Conservation (phyloP, 225 moss, liverwort and hornwort genomes). For the Asterella californica region DNA sequence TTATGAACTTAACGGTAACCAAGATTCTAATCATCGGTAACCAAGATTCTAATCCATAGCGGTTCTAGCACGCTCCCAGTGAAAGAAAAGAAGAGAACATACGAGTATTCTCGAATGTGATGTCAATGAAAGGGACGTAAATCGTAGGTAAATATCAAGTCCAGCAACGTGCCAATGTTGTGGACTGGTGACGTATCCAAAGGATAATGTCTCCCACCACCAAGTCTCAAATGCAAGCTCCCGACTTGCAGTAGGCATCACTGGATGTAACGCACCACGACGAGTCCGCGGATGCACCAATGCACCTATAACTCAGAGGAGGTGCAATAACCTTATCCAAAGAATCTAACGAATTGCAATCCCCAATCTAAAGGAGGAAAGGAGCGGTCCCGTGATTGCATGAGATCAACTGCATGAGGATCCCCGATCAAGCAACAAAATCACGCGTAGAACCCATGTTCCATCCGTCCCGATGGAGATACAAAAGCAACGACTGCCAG, state of each 20-base stretch:
- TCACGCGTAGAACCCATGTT: too few species aligned
- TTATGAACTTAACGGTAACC: background rate
- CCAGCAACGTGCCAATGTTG: background rate
- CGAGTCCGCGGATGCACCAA: background rate
- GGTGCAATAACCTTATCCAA: background rate
- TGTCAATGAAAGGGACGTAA: background rate
- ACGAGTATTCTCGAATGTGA: background rate
- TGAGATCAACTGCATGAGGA: background rate
- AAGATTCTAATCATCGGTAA: background rate
- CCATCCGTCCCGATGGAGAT: too few species aligned
- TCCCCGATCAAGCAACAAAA: background rate
- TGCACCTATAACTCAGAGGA: background rate
- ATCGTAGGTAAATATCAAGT: background rate
- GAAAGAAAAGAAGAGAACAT: background rate
- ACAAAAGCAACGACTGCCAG: background rate
- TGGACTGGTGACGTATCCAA: background rate
- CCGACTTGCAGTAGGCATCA: background rate
- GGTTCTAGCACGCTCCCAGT: background rate
- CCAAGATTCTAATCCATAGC: background rate
- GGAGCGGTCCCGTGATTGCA: background rate
- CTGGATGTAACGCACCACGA: background rate
- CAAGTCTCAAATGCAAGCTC: background rate
- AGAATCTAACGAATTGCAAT: background rate
- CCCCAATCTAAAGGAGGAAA: background rate
- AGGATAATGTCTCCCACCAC: background rate